Base-by-base conservation (phyloP, 306 rosid genomes). In the Castanea mollissima region DNA sequence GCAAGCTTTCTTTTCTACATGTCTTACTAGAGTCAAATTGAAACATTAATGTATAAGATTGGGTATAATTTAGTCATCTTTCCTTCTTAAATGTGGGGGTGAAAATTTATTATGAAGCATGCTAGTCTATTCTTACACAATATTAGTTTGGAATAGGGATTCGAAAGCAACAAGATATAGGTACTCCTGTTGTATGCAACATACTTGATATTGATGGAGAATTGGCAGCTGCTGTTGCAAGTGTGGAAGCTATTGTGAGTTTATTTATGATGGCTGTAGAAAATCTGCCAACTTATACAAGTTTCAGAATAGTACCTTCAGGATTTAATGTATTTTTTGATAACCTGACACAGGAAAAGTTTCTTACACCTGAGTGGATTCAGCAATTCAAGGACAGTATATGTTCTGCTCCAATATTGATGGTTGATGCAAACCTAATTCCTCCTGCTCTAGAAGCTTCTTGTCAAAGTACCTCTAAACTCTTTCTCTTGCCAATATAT, bases 401-500 rank as follows among this genome's bases (percentile, higher is more conserved):
- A 82, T 49, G 13, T 76, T 78, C 87, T 73, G 89, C 98, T 79
- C 90, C 97, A 35, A 76, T 94, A 76, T 76, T 94, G 74, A 88
- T 92, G 92, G 87, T 94, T 69, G 98, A 94, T 81, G 97, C 97
- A 81, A 94, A 94, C 80, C 87, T 94, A 73, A 88, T 83, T 77
- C 75, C 74, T 74, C 87, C 85, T 77, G 88, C 97, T 49, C 85
- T 94, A 46, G 87, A 83, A 84, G 88, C 85, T 70, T 90, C 94
- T 83, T 88, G 98, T 87, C 86, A 64, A 86, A 81, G 97, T 94
- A 91, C 34, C 70, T 76, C 69, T 56, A 69, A 35, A 56, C 52
- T 80, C 64, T 63, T 70, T 79, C n/a, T 35, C 31, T n/a, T 9
- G 32, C 67, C 64, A 64, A 16, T 31, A 31, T 10, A 64, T 64